Conservation (phyloP, 1,139 yeast species). For the Saccharomyces hybrid region DNA sequence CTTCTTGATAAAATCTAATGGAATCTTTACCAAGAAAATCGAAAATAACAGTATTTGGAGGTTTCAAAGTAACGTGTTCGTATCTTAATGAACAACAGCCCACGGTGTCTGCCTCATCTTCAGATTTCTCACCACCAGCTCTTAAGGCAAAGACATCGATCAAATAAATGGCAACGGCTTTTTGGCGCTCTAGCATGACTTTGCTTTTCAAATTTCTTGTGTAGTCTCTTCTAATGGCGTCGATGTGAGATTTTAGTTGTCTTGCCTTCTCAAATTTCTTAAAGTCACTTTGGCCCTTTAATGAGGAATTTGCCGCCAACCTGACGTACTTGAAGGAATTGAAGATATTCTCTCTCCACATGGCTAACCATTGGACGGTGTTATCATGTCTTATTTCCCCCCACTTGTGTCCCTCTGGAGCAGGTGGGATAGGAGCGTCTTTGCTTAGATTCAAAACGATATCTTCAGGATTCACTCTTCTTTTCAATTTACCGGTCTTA, state of each 20-base stretch:
- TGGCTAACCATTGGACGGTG: slow-evolving; percentile 91
- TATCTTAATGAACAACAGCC: slow-evolving; percentile 92
- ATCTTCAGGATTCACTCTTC: slow-evolving; percentile 82
- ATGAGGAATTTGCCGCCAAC: slow-evolving; percentile 83
- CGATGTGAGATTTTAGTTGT: slow-evolving; percentile 66
- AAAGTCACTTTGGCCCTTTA: slow-evolving; percentile 85
- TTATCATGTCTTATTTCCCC: slow-evolving; percentile 83
- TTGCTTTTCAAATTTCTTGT: slow-evolving; percentile 60
- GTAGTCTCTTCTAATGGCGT: slow-evolving; percentile 68
- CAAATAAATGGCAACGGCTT: slow-evolving; percentile 88
- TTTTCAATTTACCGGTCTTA: slow-evolving; percentile 79
- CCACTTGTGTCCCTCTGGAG: slow-evolving; percentile 88
- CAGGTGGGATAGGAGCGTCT: slow-evolving; percentile 64
- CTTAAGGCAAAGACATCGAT: slow-evolving; percentile 92
- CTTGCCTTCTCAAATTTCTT: slow-evolving; percentile 92
- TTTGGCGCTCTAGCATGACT: slow-evolving; percentile 79
- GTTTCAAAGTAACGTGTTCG: slow-evolving; percentile 79
- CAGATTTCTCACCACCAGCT: slow-evolving; percentile 98
- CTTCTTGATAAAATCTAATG: slow-evolving; percentile 85
- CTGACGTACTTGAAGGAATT: slow-evolving; percentile 80
- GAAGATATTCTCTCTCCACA: slow-evolving; percentile 92
- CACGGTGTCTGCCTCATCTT: slow-evolving; percentile 96
- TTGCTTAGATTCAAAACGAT: slow-evolving; percentile 76
- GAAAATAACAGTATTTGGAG: slow-evolving; percentile 82
- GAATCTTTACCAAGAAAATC: slow-evolving; percentile 96